A percentile compares a stretch with the other conserved stretches of the same genome.
Conservation (phyloP, 1,284 basidiomycete species). For the Boletus smithii region DNA sequence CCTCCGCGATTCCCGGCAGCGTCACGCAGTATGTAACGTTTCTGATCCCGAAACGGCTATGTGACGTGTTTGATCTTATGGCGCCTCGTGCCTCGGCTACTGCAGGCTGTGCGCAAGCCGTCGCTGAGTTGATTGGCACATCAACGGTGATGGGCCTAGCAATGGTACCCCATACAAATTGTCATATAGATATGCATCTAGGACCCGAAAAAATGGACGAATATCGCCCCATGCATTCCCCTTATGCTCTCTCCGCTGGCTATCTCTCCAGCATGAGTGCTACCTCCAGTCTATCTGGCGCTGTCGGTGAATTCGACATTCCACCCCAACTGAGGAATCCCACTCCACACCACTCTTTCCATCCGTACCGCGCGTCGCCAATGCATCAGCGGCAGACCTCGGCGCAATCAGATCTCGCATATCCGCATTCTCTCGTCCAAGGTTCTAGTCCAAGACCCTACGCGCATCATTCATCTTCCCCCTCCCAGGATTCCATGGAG, state of each 20-base stretch:
- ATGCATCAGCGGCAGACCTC: conserved; percentile 32
- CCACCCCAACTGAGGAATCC: conserved; percentile 36
- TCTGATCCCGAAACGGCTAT: conserved; percentile 27
- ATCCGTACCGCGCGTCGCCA: conserved; percentile 25
- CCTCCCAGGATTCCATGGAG: conserved; percentile 32
- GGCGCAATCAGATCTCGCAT: conserved; percentile 24
- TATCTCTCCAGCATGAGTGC: conserved; percentile 37
- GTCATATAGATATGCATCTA: conserved; percentile 24
- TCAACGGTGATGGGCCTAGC: conserved; percentile 30
- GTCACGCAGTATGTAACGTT: conserved; percentile 27
- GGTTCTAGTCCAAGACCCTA: conserved; percentile 28
- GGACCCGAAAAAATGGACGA: conserved; percentile 22
- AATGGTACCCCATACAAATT: conserved; percentile 34
- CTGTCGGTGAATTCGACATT: conserved; percentile 54
- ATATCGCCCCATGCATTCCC: conserved; percentile 29
- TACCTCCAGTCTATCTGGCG: conserved; percentile 59
- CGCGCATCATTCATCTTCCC: conserved; percentile 25
- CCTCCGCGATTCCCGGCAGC: conserved; percentile 26
- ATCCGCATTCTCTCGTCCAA: conserved; percentile 18
- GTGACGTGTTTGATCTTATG: conserved; percentile 11
- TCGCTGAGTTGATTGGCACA: conserved; percentile 31
- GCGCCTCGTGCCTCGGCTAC: conserved; percentile 32
- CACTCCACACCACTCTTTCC: conserved; percentile 33
- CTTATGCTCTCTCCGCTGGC: conserved; percentile 26
- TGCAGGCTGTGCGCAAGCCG: conserved; percentile 30